Base-by-base conservation (phyloP, 345 rosid species). In the Salix purpurea region DNA sequence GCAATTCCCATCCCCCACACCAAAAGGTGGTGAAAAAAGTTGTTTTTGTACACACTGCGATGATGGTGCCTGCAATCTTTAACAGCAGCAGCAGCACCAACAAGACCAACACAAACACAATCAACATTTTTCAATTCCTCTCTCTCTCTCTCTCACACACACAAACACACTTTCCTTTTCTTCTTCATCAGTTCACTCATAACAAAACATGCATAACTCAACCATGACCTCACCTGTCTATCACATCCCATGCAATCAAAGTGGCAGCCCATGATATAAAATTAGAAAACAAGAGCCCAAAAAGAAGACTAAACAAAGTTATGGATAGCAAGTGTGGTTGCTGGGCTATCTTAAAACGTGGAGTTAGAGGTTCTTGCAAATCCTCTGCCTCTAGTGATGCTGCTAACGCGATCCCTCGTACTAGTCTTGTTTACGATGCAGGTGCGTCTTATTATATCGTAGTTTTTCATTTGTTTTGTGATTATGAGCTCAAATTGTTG, bases 381-480 rank as follows among this genome's bases (percentile, higher is more conserved):
- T 76, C 94, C 79, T 81, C 91, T 81, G 84, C 88, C 79, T 84
- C 93, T 61, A 73, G 84, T 74, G 85, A 85, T 78, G 80, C 93
- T 79, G 85, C 89, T 68, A 86, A 83, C 77, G 62, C 87, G 65
- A 86, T 91, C 82, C 91, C 93, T 82, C 93, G 92, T 69, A 87
- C 93, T 62, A 89, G 91, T 81, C 91, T 89, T 46, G 93, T 91
- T 82, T 91, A 89, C 79, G 96, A 91, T 81, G 96, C 96, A 69
- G 93, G 93, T 89, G 77, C 52, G n/a, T n/a, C 21, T 21, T 4
- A 40, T 15, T 65, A 14, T 19, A 1, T 64, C 40, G 7, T 8
- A 23, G 24, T 39, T 56, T 74, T 21, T 21, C n/a, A 24, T 67
- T 21, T 56, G 13, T 72, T 76, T 58, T 50, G 58, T 24, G 34